These are phyloP conservation scores for Spongospora subterranea DNA, from an alignment of 208 protist genomes.

Conservation along the genomic window DNA sequence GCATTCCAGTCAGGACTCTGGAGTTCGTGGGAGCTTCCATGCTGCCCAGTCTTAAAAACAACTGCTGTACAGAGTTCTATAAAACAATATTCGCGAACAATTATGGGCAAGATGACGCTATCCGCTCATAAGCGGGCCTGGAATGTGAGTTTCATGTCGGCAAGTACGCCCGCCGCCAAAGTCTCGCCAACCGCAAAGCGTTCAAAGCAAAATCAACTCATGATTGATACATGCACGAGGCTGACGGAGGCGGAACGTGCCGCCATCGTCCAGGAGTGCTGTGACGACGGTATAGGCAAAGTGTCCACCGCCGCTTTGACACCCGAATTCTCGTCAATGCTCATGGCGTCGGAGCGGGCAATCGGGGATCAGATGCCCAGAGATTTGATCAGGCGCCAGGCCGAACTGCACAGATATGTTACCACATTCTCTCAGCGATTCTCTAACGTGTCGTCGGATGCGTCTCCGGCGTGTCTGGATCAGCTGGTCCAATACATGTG, in stretches of 20 bases:
- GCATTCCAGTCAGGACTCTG: too few relatives aligned
- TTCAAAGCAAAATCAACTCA: too few relatives aligned
- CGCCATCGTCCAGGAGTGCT: not conserved
- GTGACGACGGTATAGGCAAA: not conserved
- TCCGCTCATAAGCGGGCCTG: too few relatives aligned
- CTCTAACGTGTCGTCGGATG: not conserved
- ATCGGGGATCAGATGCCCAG: not conserved
- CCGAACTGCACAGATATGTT: not conserved
- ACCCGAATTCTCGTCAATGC: not conserved
- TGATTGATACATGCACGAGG: too few relatives aligned
- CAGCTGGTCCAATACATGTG: not conserved
- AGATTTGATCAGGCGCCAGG: not conserved
- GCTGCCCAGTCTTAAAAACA: too few relatives aligned
- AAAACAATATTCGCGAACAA: too few relatives aligned
- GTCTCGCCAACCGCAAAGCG: too few relatives aligned
- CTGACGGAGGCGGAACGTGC: not conserved
- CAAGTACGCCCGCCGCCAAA: too few relatives aligned
- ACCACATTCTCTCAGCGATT: not conserved
- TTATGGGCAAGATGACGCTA: too few relatives aligned
- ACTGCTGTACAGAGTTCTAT: too few relatives aligned
- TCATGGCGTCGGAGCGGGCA: not conserved
- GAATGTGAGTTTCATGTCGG: too few relatives aligned
- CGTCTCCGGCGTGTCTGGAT: not conserved
- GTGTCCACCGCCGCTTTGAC: not conserved
- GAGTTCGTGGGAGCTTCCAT: too few relatives aligned